These are phyloP conservation scores for Cryptococcus hybrid DNA, from an alignment of 1,284 basidiomycete species.

Conservation along the genomic window DNA sequence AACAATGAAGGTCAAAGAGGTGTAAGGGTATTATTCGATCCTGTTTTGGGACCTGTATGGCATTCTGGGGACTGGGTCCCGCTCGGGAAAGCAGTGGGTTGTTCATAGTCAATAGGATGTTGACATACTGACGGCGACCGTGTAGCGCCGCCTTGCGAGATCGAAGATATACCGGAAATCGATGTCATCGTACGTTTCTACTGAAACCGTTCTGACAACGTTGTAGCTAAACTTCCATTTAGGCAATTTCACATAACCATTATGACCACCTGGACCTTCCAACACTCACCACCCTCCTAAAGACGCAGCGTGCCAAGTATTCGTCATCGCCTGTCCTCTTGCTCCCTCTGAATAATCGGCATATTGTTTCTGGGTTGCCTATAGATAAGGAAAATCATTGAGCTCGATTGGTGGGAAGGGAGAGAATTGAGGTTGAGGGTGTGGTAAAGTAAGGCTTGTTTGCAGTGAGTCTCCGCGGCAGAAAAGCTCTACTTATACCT, in stretches of 20 bases:
- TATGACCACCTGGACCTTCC: slow-evolving; percentile 65
- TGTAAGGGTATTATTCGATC: slow-evolving; percentile 66
- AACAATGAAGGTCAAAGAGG: no score
- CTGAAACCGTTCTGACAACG: not conserved
- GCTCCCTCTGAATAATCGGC: slow-evolving; percentile 60
- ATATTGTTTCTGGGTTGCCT: slow-evolving; percentile 52
- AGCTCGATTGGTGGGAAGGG: slow-evolving; percentile 69
- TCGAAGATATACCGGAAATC: slow-evolving; percentile 63
- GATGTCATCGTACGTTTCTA: slow-evolving; percentile 61
- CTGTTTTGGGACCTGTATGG: slow-evolving; percentile 68
- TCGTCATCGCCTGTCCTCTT: slow-evolving; percentile 60
- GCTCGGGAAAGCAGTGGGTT: slow-evolving; percentile 58
- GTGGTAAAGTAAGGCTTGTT: slow-evolving; percentile 32
- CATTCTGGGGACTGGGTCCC: slow-evolving; percentile 59
- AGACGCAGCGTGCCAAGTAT: slow-evolving; percentile 20
- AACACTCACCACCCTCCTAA: slow-evolving; percentile 53
- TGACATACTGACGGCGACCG: not conserved
- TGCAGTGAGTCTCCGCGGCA: slow-evolving; percentile 27
- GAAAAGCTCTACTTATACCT: no score
- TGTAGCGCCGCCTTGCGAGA: slow-evolving; percentile 58
- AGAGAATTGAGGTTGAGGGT: slow-evolving; percentile 24
- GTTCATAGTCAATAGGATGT: not conserved
- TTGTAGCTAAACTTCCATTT: no score
- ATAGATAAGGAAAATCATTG: slow-evolving; percentile 52
- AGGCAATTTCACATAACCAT: slow-evolving; percentile 60